Evolutionary conservation across 768 basidiomycete species (phyloP).

Genomic region (Pisolithus marmoratus): DNA sequence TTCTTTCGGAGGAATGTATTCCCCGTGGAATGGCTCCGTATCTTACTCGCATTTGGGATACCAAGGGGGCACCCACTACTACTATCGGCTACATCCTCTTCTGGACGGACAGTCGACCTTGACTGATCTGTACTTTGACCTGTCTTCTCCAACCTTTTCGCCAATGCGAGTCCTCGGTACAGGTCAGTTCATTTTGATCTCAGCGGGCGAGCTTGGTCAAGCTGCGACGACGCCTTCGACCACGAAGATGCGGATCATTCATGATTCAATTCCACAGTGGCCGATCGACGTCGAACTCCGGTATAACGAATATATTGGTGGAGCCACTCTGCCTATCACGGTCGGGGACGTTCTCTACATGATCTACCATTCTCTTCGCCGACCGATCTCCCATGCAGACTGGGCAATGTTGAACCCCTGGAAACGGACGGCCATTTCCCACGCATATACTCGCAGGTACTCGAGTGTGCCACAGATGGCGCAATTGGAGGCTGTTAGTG

Average conservation of each 20-base stretch:
- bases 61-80: slow-evolving; percentile 11
- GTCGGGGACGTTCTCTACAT: slow-evolving; percentile 53
- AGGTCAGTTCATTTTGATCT: slow-evolving; percentile 34
- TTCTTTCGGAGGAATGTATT: slow-evolving; percentile 23
- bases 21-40: neutral
- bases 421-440: slow-evolving; percentile 27
- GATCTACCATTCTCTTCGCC: slow-evolving; percentile 44
- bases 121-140: slow-evolving; percentile 49
- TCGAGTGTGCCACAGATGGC: slow-evolving; percentile 24
- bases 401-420: slow-evolving; percentile 26
- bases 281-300: slow-evolving; percentile 48
- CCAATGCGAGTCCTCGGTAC: slow-evolving; percentile 38
- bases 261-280: slow-evolving; percentile 54
- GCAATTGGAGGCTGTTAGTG: slow-evolving; percentile 29
- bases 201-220: slow-evolving; percentile 42
- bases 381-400: slow-evolving; percentile 32
- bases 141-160: slow-evolving; percentile 40
- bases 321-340: slow-evolving; percentile 36
- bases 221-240: slow-evolving; percentile 55
- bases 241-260: slow-evolving; percentile 48
- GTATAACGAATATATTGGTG: slow-evolving; percentile 18
- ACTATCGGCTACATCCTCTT: slow-evolving; percentile 24
- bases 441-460: slow-evolving; percentile 33
- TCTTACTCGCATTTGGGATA: slow-evolving; percentile 17
- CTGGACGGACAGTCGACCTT: slow-evolving; percentile 47